Conservation (phyloP, 106 monocot genomes). For the Platanthera guangdongensis region DNA sequence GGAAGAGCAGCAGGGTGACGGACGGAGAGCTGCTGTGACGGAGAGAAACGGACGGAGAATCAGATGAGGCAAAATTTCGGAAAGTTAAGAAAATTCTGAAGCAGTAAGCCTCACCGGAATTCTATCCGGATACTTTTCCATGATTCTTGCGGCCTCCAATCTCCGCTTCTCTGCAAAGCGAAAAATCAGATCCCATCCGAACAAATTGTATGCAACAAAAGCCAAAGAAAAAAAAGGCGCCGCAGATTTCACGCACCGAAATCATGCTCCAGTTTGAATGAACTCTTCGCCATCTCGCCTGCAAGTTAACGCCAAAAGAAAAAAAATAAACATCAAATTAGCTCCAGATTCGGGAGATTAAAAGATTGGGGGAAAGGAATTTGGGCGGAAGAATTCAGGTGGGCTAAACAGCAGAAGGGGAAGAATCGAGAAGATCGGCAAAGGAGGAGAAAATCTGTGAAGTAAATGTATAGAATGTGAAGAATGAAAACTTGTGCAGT, state of each 20-base stretch:
- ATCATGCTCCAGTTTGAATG: slow-evolving; percentile 11
- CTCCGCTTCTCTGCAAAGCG: slow-evolving; percentile 13
- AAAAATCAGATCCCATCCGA: neutral
- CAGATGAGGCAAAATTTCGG: neutral
- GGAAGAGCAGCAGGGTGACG: no score
- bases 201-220: neutral
- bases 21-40: no score
- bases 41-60: no score
- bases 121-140: slow-evolving; percentile 12
- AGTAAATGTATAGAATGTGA: no score
- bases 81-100: no score
- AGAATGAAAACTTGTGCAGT: no score
- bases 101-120: slow-evolving; percentile 8
- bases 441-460: no score
- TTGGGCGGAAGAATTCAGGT: no score
- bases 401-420: no score
- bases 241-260: slow-evolving; percentile 5
- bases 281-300: slow-evolving; percentile 8
- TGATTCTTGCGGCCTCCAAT: slow-evolving; percentile 12
- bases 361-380: neutral
- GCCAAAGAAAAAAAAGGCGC: neutral
- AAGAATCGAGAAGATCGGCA: no score
- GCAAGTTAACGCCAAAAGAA: neutral
- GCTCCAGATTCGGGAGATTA: neutral
- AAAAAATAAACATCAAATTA: neutral